phyloP scores from a whole-genome alignment of 2,329 filamentous ascomycete species.

The Fusarium oligoseptatum region DNA sequence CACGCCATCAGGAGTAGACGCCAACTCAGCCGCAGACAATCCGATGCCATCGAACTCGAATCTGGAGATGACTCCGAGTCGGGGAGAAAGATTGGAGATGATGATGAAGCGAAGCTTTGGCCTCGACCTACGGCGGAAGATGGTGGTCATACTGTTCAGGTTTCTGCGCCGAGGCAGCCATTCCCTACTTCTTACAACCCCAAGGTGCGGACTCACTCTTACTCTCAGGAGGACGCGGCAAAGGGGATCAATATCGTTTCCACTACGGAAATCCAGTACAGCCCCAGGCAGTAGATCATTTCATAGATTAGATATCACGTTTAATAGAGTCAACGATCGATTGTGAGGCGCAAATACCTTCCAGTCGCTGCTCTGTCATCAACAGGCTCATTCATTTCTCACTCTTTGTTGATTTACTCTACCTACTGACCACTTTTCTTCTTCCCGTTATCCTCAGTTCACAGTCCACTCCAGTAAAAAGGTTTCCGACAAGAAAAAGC shows the following conservation, averaged over 20 bases:
- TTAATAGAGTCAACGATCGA: background rate
- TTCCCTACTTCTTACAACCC: background rate
- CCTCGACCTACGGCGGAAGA: constrained; percentile 11
- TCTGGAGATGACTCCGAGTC: constrained; percentile 39
- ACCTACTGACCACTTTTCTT: background rate
- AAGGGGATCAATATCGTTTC: constrained; percentile 36
- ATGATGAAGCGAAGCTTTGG: constrained; percentile 40
- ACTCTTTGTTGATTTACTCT: too few species aligned
- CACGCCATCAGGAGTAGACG: constrained; percentile 21
- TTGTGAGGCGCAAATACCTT: background rate
- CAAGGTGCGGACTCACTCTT: background rate
- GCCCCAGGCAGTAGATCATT: constrained; percentile 11
- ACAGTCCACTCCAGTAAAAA: constrained; percentile 35
- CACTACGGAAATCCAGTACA: constrained; percentile 32
- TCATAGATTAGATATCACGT: background rate
- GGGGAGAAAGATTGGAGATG: constrained; percentile 23
- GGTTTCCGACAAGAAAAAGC: constrained; percentile 11
- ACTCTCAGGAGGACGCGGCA: background rate
- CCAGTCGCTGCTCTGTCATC: too few species aligned
- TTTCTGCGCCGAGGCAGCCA: constrained; percentile 11
- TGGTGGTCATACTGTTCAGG: constrained; percentile 16
- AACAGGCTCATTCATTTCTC: background rate
- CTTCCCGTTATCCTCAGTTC: background rate
- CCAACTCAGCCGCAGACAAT: constrained; percentile 36
- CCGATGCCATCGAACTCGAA: constrained; percentile 39